Base-by-base conservation (phyloP, 805 yeast species). In the Candida insectorum region DNA sequence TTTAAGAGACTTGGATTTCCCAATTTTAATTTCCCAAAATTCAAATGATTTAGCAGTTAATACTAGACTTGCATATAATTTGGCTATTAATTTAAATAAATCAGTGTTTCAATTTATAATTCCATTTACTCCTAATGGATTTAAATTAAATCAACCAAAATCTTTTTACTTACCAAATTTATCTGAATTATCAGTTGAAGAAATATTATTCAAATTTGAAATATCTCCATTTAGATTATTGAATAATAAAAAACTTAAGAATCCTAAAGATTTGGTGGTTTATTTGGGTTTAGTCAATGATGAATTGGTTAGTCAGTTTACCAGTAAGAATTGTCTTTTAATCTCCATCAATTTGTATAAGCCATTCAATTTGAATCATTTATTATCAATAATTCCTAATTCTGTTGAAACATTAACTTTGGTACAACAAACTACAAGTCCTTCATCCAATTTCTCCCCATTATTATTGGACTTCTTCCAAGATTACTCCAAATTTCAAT, bases 51-150 rank as follows among this genome's bases (percentile, higher is more conserved):
- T 35, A n/a, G 58, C 65, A 28, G 70, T 70, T 32, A 67, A 75
- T 41, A 68, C 85, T 5, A 58, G 75, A 28, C 72, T 79, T 16
- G 76, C 94, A 2, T 74, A 77, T 46, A 60, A 76, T 28, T 56
- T 80, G 24, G 74, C 89, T 6, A 55, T 65, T 22, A 60, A 61
- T 35, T 55, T 71, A 21, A 42, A 58, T 5, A 65, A 62, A 31
- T 75, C 93, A 1, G 86, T 85, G 4, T 67, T 88, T 39, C 95
- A 88, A 60, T 84, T 88, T 54, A 81, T 73, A 52, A 53, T 62
- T 18, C 62, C 65, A 4, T 44, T 56, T 9, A 45, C 43, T 28
- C 40, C 38, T 23, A 19, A 33, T 4, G 26, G 26, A 13, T 8
- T 20, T 20, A 20, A 20, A 20, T 10, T 24, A 24, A 9, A 9